Evolutionary conservation across 495 filamentous ascomycete species (phyloP), one percentile per base, ranked within the genome.

Genomic region (Aspergillus nanangensis): DNA sequence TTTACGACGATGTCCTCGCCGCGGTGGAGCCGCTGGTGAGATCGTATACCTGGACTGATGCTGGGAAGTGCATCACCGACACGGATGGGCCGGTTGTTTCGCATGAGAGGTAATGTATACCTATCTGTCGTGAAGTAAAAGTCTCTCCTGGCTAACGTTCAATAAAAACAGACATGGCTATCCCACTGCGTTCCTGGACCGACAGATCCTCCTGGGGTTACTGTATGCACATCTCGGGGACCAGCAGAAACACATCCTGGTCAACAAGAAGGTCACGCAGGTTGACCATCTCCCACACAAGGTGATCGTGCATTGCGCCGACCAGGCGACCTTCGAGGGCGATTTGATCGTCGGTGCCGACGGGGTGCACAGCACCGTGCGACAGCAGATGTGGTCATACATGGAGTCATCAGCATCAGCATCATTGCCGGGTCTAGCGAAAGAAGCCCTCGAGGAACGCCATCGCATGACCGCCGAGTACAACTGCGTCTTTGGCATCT

Each of bases 281-380:
- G 46, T 62, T 10, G 27, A 41, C 1, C 27, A 48, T 17, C 5
- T 24, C 8, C 1, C 17, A 13, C 3, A n/a, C 17, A 10, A 21
- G 25, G 55, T 57, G 8, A 7, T 36, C 3, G 44, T 33, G 10
- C 41, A 41, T 1, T 9, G 39, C 27, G 8, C 2, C 31, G 56
- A 53, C 52, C 72, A 74, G 4, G 55, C 52, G 1, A 27, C 47
- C 1, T 68, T 62, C 33, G 39, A 47, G 7, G 75, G 72, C 0
- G 59, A 71, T 34, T 15, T 75, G 10, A 49, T 78, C 3, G 53
- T 72, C 3, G 75, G 72, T 0, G 64, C 63, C 5, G 76, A 78
- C 49, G 76, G 75, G 0, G 68, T 76, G 11, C 65, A 71, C 38
- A 76, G 72, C 50, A 52, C 40, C 39, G 64, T 67, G 5, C 53